Evolutionary conservation across 306 rosid species (phyloP), one percentile per base, ranked within the genome.

Genomic region (Sicyos edulis): DNA sequence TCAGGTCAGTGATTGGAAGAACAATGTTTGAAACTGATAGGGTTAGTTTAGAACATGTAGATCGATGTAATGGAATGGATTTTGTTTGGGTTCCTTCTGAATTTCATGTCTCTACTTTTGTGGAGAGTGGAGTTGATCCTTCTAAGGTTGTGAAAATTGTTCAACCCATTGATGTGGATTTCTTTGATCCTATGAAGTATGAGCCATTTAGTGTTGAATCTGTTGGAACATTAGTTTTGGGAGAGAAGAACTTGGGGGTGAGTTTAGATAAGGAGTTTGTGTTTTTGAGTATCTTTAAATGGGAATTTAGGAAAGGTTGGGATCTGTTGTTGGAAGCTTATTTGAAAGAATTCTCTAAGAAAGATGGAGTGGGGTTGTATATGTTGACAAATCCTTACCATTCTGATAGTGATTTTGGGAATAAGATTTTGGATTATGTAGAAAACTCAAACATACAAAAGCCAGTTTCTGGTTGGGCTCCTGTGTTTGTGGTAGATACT

Each of bases 281-380:
- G 57, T 87, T 91, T 66, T 53, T 91, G 54, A 91, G 97, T 70
- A 75, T 91, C 53, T 91, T 91, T 66, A 89, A 89, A 78, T 91
- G 96, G 97, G 97, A 91, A 75, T 83, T 80, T 70, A 89, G 97
- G 82, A 91, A 91, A 84, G 97, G 97, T 26, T 91, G 96, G 96
- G 97, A 91, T 83, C 82, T 89, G 70, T 76, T 91, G 83, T 51
- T 89, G 58, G 86, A 40, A 75, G 76, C 96, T 17, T 91, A 85
- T 79, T 83, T 89, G 85, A 80, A 71, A 79, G 96, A 87, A 60
- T 87, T 89, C 80, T 81, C 84, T 29, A 71, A 56, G 50, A 84
- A 61, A 45, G 97, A 89, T 76, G 64, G 47, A 44, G 90, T 87
- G 70, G 82, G 74, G 66, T 83, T 91, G 71, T 87, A 78, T 68